These are phyloP conservation scores for Cyberlindnera euphorbiiphila DNA, from an alignment of 805 yeast species.

Conservation along the genomic window DNA sequence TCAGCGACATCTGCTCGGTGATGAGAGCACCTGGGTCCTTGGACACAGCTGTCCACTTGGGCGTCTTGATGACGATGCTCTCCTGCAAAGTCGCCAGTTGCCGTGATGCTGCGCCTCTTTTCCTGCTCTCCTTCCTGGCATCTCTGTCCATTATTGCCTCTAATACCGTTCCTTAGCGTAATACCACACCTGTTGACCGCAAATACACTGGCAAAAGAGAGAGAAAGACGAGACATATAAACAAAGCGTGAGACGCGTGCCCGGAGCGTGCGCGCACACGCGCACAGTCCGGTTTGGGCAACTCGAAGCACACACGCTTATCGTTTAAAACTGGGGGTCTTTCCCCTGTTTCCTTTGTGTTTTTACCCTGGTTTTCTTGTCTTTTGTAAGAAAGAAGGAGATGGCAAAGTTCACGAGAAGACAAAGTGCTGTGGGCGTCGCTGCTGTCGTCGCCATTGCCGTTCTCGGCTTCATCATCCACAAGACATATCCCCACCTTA, in stretches of 20 bases:
- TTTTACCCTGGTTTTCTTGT: too few relatives aligned
- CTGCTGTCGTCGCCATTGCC: constrained; percentile 16
- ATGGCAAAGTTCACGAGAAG: constrained; percentile 19
- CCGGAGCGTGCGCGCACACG: not conserved
- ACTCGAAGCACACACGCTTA: constrained; percentile 10
- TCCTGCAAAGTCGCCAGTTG: constrained; percentile 6
- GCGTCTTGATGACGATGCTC: constrained; percentile 12
- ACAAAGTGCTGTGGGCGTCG: constrained; percentile 10
- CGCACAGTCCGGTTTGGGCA: constrained; percentile 8
- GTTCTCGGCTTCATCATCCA: constrained; percentile 16
- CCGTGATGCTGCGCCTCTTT: constrained; percentile 19
- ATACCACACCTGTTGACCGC: too few relatives aligned
- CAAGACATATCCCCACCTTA: constrained; percentile 20
- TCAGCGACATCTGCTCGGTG: constrained; percentile 16
- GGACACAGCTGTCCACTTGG: constrained; percentile 18
- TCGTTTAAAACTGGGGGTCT: not conserved
- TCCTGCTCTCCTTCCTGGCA: constrained; percentile 13
- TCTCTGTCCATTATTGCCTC: constrained; percentile 20
- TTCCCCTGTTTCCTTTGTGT: too few relatives aligned
- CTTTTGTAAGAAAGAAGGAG: too few relatives aligned
- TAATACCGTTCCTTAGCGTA: not conserved
- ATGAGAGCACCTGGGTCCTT: constrained; percentile 21
- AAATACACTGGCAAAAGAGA: too few relatives aligned
- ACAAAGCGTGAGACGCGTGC: not conserved
- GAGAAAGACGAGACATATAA: not conserved